Conservation (phyloP, 1,284 basidiomycete species). For the Trametes hirsuta region DNA sequence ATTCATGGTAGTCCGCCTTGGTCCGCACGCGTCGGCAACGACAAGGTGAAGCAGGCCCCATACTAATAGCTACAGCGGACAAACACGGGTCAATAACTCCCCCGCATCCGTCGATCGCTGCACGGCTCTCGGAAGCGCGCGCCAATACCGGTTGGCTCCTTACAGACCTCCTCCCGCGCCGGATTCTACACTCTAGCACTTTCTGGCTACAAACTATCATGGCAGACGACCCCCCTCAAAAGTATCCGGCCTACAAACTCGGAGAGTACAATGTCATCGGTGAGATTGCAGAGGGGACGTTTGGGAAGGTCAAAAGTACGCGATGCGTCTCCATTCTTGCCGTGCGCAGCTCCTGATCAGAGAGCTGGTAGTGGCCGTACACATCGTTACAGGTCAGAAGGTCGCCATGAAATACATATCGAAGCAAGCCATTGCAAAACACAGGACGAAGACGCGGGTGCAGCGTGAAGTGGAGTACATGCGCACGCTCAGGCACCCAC, state of each 20-base stretch:
- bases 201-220: constrained; percentile 15
- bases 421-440: constrained; percentile 89
- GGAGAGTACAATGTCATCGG: constrained; percentile 78
- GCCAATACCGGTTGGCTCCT: not conserved
- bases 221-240: constrained; percentile 30
- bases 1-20: constrained; percentile 7
- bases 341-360: constrained; percentile 4
- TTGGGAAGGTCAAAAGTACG: constrained; percentile 98
- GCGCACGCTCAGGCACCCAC: constrained; percentile 87
- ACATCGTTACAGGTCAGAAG: constrained; percentile 92
- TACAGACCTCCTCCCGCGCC: constrained; percentile 3
- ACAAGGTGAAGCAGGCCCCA: too few relatives aligned
- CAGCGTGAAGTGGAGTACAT: constrained; percentile 97
- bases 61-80: constrained; percentile 10
- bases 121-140: constrained; percentile 1
- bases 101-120: constrained; percentile 14
- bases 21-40: too few relatives aligned
- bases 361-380: constrained; percentile 77
- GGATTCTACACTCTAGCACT: constrained; percentile 2
- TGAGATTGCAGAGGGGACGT: constrained; percentile 89
- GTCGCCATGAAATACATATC: constrained; percentile 99
- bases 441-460: constrained; percentile 91
- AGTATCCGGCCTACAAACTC: constrained; percentile 61
- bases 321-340: constrained; percentile 11
- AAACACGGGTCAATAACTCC: constrained; percentile 15